Evolutionary conservation across 768 basidiomycete genomes (phyloP).

Genomic region (Neoboletus magnificus): DNA sequence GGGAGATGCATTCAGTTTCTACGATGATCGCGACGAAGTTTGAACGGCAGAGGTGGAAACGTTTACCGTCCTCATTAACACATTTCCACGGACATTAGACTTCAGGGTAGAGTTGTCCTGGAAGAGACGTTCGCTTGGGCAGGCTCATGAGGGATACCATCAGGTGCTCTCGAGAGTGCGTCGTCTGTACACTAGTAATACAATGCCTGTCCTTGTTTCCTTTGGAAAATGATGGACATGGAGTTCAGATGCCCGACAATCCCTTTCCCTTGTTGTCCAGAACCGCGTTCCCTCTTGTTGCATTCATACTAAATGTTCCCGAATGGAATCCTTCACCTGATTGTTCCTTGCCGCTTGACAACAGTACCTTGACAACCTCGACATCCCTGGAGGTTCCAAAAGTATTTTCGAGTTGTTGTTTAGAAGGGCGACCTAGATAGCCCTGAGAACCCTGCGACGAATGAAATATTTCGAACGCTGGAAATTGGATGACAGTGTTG

Average conservation of each 20-base stretch:
- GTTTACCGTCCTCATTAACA: not conserved
- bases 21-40: not conserved
- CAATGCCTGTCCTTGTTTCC: conserved; percentile 1
- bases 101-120: not conserved
- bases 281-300: conserved; percentile 33
- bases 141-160: not conserved
- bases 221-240: not conserved
- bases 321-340: conserved; percentile 44
- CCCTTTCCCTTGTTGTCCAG: conserved; percentile 43
- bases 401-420: conserved; percentile 74
- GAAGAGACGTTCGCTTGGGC: not conserved
- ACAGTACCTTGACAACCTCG: conserved; percentile 57
- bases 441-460: conserved; percentile 78
- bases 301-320: conserved; percentile 10
- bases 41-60: not conserved
- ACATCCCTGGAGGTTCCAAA: conserved; percentile 66
- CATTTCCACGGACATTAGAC: not conserved
- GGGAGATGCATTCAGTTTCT: not conserved
- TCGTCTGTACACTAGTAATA: conserved; percentile 15
- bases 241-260: conserved; percentile 33
- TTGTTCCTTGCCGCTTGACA: conserved; percentile 63
- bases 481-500: not conserved
- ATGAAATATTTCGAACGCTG: conserved; percentile 71
- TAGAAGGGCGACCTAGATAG: conserved; percentile 68
- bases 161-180: not conserved